A percentile compares a stretch with the other conserved stretches of the same genome.
phyloP scores from a whole-genome alignment of 495 filamentous ascomycete genomes.

The Daldinia grandis region DNA sequence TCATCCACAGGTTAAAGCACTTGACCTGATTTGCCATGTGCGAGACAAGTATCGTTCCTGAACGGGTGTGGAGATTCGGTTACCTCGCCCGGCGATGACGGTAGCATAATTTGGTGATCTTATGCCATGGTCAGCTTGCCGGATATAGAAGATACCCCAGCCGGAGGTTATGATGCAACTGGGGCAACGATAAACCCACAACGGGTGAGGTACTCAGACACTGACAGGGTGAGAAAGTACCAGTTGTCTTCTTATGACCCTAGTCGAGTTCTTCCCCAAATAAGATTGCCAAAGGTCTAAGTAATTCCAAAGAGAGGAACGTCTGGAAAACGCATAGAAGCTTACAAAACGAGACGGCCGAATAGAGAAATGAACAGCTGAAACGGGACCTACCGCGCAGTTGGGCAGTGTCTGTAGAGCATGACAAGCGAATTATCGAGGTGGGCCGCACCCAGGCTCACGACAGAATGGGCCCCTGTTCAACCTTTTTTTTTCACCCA shows the following conservation, averaged over 20 bases:
- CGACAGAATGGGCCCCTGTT: conserved; percentile 45
- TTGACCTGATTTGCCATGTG: conserved; percentile 57
- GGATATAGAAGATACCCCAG: conserved; percentile 60
- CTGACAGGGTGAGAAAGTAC: conserved; percentile 47
- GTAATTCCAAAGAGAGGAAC: conserved; percentile 47
- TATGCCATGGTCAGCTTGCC: conserved; percentile 62
- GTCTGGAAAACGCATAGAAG: conserved; percentile 56
- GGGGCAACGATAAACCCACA: conserved; percentile 54
- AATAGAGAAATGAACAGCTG: conserved; percentile 56
- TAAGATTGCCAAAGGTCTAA: conserved; percentile 45
- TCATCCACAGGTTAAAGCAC: conserved; percentile 56
- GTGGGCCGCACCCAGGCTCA: conserved; percentile 47
- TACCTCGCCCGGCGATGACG: conserved; percentile 58
- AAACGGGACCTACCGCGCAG: conserved; percentile 60
- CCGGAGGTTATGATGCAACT: conserved; percentile 59
- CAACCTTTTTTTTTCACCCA: conserved; percentile 39
- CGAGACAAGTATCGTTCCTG: conserved; percentile 61
- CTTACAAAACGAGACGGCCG: conserved; percentile 54
- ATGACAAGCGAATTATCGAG: conserved; percentile 56
- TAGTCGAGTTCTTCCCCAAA: conserved; percentile 52
- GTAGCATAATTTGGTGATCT: conserved; percentile 66
- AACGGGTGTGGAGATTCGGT: conserved; percentile 54
- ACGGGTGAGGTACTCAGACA: conserved; percentile 46
- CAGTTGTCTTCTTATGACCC: conserved; percentile 41
- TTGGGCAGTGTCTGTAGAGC: conserved; percentile 52